Conservation (phyloP, 306 rosid genomes). For the Quercus mongolica region DNA sequence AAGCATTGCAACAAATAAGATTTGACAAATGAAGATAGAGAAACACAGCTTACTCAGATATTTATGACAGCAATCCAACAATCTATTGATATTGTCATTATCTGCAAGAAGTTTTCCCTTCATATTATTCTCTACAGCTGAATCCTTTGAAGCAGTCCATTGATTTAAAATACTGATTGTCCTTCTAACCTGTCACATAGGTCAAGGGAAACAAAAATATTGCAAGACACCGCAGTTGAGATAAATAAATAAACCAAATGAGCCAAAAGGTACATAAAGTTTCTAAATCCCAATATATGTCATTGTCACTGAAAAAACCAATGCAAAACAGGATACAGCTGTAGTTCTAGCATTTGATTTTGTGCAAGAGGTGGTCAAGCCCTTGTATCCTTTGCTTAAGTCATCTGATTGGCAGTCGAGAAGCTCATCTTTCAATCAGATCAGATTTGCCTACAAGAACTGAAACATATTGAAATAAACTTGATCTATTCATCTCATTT, state of each 20-base stretch:
- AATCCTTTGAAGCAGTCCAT: constrained; percentile 58
- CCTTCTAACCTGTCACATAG: constrained; percentile 51
- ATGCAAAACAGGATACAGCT: constrained; percentile 69
- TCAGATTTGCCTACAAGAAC: constrained; percentile 63
- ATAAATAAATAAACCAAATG: too few relatives aligned
- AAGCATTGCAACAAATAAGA: neutral
- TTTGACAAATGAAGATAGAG: neutral
- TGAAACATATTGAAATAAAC: constrained; percentile 44
- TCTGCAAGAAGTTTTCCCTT: constrained; percentile 21
- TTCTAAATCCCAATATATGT: neutral
- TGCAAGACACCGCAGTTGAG: constrained; percentile 2
- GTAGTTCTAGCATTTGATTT: constrained; percentile 48
- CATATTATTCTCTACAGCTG: constrained; percentile 16
- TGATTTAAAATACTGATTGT: constrained; percentile 59
- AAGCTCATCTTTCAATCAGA: constrained; percentile 83
- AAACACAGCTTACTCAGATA: constrained; percentile 42
- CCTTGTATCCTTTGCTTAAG: constrained; percentile 30
- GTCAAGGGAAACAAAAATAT: constrained; percentile 45
- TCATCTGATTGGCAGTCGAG: constrained; percentile 44
- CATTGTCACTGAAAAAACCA: neutral
- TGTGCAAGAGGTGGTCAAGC: constrained; percentile 20
- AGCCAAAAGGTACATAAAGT: neutral
- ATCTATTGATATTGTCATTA: constrained; percentile 37
- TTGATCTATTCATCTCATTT: constrained; percentile 55
- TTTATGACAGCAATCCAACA: constrained; percentile 62